phyloP scores from a whole-genome alignment of 257 asterid genomes.

The Solanum chmielewskii region DNA sequence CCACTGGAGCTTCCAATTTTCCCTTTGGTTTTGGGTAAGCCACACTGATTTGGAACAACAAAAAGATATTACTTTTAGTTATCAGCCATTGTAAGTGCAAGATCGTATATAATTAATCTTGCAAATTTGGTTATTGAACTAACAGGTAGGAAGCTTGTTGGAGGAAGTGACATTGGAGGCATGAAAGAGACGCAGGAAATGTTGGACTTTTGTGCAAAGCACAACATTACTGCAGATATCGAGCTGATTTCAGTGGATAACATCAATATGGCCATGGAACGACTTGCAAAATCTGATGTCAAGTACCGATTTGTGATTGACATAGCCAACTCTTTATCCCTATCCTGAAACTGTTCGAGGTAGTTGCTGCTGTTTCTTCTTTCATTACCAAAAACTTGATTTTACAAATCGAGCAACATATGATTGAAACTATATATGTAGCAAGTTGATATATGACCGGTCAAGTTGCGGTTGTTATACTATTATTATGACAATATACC shows the following conservation, averaged over 20 bases:
- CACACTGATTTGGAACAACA: neutral
- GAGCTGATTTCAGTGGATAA: constrained; percentile 35
- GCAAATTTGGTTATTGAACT: neutral
- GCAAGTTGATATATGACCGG: neutral
- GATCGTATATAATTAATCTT: neutral
- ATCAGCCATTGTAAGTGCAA: neutral
- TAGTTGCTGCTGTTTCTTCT: neutral
- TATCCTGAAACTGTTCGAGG: neutral
- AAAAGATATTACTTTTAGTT: neutral
- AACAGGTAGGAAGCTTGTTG: constrained; percentile 47
- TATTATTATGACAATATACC: neutral
- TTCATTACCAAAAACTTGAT: neutral
- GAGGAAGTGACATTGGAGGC: constrained; percentile 56
- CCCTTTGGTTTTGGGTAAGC: constrained; percentile 48
- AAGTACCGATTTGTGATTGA: constrained; percentile 64
- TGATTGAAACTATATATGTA: neutral
- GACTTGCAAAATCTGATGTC: constrained; percentile 52
- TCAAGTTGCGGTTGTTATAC: neutral
- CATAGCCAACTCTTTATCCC: constrained; percentile 30
- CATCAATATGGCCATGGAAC: constrained; percentile 41
- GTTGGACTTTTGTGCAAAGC: constrained; percentile 53
- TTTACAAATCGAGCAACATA: neutral
- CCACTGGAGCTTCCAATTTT: constrained; percentile 54
- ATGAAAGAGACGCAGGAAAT: constrained; percentile 62
- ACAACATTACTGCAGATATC: constrained; percentile 41